Percentiles rank a stretch among this genome's conserved stretches.
phyloP scores from a whole-genome alignment of 164 flowering plant species.

The Vitis labrusca region DNA sequence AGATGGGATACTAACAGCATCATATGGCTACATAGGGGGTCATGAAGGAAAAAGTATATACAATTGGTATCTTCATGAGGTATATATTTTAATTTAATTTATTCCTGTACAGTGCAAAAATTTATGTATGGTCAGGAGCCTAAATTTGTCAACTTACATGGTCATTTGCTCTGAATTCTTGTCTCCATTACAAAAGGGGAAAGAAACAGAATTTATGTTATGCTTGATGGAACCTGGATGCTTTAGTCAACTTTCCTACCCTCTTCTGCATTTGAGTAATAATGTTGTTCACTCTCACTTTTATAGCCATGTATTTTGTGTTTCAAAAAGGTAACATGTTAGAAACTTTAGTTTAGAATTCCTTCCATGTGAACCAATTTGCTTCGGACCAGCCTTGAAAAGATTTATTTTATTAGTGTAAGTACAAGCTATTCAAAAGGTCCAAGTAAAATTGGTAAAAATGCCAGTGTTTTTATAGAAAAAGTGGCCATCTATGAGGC shows the following conservation, averaged over 20 bases:
- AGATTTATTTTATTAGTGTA: no score
- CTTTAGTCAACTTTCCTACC: background rate
- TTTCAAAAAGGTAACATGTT: background rate
- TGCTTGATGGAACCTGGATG: background rate
- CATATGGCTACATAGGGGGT: conserved; percentile 97
- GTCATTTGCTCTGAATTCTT: no score
- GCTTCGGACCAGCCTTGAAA: no score
- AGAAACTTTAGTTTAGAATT: no score
- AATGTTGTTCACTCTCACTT: background rate
- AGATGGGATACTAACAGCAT: conserved; percentile 88
- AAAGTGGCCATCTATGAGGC: no score
- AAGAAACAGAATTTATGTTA: background rate
- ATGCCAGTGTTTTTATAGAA: no score
- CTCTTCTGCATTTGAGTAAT: no score
- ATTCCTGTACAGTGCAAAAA: background rate
- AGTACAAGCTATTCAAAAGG: no score
- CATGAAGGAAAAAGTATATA: conserved; percentile 94
- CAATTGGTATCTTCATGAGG: conserved; percentile 96
- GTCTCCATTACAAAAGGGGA: background rate
- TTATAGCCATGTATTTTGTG: background rate
- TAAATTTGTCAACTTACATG: no score
- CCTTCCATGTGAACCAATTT: no score
- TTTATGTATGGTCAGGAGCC: no score
- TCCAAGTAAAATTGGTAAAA: no score
- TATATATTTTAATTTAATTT: conserved; percentile 17